These are phyloP conservation scores for Furcasterigmium furcatum DNA, from an alignment of 2,329 filamentous ascomycete genomes.

Conservation along the genomic window DNA sequence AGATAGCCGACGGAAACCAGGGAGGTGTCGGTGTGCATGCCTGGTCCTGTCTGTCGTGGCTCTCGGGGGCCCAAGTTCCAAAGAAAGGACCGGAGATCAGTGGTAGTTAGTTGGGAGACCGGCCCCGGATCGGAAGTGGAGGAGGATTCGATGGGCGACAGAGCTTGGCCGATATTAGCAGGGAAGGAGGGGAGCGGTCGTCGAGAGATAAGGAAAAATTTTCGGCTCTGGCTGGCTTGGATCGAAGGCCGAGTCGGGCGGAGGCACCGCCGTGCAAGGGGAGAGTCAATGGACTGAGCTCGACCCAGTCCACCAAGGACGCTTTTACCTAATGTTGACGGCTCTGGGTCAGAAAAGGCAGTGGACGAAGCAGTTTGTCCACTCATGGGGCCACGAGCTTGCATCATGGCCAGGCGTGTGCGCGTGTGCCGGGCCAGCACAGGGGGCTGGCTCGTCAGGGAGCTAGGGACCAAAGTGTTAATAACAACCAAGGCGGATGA, in stretches of 20 bases:
- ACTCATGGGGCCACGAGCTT: conserved; percentile 4
- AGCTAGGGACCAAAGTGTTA: conserved; percentile 3
- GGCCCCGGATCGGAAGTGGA: not conserved
- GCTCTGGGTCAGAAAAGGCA: not conserved
- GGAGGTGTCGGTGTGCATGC: no score
- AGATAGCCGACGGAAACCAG: no score
- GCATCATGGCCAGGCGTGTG: not conserved
- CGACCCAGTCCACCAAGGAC: not conserved
- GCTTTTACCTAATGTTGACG: not conserved
- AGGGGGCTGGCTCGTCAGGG: not conserved
- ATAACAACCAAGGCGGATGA: conserved; percentile 4
- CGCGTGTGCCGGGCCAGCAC: not conserved
- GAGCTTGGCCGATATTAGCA: no score
- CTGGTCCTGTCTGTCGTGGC: no score
- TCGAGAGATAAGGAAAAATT: conserved; percentile 14
- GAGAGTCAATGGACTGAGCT: not conserved
- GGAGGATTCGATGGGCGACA: not conserved
- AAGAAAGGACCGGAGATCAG: no score
- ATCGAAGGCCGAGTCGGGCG: not conserved
- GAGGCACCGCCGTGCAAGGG: conserved; percentile 5
- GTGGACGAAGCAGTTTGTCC: not conserved
- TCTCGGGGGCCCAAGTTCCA: no score
- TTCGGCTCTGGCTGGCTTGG: not conserved
- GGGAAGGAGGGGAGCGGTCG: not conserved
- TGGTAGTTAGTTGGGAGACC: not conserved